phyloP scores from a whole-genome alignment of 2,329 filamentous ascomycete species.

The Aspergillus pseudotamarii region DNA sequence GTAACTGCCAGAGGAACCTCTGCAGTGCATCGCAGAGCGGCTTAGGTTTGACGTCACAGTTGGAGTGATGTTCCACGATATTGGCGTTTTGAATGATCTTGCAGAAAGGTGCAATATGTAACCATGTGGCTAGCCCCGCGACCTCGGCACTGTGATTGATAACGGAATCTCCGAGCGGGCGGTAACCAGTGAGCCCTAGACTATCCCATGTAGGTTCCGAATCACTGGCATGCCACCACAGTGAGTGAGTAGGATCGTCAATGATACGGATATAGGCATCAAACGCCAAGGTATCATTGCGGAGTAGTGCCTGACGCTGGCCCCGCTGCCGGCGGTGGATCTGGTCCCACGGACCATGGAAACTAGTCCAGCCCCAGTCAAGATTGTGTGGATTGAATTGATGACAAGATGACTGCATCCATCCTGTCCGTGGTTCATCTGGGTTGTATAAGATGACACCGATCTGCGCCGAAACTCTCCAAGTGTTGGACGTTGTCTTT shows the following conservation, averaged over 20 bases:
- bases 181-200: constrained; percentile 59
- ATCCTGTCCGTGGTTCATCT: constrained; percentile 61
- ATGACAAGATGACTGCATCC: constrained; percentile 59
- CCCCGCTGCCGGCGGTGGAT: constrained; percentile 60
- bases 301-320: constrained; percentile 61
- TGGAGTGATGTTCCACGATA: constrained; percentile 49
- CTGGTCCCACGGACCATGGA: constrained; percentile 61
- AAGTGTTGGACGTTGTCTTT: constrained; percentile 29
- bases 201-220: constrained; percentile 60
- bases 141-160: constrained; percentile 52
- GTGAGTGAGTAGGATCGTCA: constrained; percentile 60
- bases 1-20: constrained; percentile 54
- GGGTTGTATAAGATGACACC: constrained; percentile 67
- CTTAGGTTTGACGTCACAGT: constrained; percentile 52
- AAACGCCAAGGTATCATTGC: constrained; percentile 63
- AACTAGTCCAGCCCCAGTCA: constrained; percentile 67
- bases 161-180: constrained; percentile 51
- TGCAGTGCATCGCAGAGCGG: constrained; percentile 56
- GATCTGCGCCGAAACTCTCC: constrained; percentile 61
- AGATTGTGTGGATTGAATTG: constrained; percentile 61
- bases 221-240: constrained; percentile 62
- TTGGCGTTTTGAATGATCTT: constrained; percentile 55
- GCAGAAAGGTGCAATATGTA: constrained; percentile 63
- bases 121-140: constrained; percentile 60
- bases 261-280: constrained; percentile 64